A percentile compares a stretch with the other conserved stretches of the same genome.
Evolutionary conservation across 2,329 filamentous ascomycete species (phyloP).

Genomic region (Coleophoma crateriformis): DNA sequence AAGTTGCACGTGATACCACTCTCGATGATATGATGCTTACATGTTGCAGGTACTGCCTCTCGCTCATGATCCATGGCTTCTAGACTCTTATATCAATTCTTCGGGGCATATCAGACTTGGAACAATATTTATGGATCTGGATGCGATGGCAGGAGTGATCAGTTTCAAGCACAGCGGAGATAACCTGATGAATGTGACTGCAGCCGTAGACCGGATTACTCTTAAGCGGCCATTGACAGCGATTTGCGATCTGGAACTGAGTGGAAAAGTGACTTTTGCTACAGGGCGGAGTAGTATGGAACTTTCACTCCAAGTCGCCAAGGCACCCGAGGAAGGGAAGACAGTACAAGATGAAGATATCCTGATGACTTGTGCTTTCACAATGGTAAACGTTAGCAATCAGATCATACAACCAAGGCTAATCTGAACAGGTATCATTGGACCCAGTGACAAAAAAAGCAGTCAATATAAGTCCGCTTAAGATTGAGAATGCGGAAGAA

Average conservation of each 20-base stretch:
- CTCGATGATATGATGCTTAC: neutral
- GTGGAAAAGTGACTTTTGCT: conserved; percentile 48
- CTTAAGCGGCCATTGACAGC: conserved; percentile 59
- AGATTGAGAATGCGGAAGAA: conserved; percentile 57
- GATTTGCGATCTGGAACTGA: conserved; percentile 65
- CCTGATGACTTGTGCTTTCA: conserved; percentile 66
- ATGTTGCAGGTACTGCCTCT: conserved; percentile 50
- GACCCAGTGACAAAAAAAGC: conserved; percentile 63
- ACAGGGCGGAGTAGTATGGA: conserved; percentile 66
- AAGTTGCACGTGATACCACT: conserved; percentile 23
- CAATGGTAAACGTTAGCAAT: conserved; percentile 49
- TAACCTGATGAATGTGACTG: conserved; percentile 36
- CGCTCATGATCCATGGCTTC: conserved; percentile 62
- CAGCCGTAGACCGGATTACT: conserved; percentile 32
- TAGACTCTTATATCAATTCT: conserved; percentile 66
- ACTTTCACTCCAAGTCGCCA: conserved; percentile 62
- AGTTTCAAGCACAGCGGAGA: conserved; percentile 66
- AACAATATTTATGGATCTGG: conserved; percentile 60
- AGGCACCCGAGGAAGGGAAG: conserved; percentile 49
- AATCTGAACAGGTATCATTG: conserved; percentile 39
- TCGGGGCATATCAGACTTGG: conserved; percentile 56
- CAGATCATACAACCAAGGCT: neutral
- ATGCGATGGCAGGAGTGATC: conserved; percentile 65
- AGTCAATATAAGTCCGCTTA: conserved; percentile 53
- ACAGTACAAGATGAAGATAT: conserved; percentile 52